Evolutionary conservation across 1,284 basidiomycete species (phyloP).

Genomic region (Spongiforma sp.): DNA sequence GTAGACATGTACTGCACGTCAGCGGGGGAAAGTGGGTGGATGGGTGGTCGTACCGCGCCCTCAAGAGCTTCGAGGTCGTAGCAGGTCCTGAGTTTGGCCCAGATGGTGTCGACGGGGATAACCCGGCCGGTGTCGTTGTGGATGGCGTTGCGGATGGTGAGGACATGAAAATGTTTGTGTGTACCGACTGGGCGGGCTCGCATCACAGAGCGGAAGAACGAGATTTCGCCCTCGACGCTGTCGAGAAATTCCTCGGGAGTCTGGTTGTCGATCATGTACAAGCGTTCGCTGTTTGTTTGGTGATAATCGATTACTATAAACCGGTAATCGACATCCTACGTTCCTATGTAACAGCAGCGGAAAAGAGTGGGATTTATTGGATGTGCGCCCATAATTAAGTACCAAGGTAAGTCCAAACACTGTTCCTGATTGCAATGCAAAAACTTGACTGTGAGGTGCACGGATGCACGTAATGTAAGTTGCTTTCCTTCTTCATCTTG

Average conservation of each 20-base stretch:
- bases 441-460: conserved; percentile 19
- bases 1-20: conserved; percentile 26
- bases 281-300: neutral
- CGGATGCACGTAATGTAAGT: conserved; percentile 11
- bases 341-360: conserved; percentile 29
- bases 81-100: conserved; percentile 72
- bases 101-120: conserved; percentile 69
- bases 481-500: conserved; percentile 32
- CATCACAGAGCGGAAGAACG: conserved; percentile 80
- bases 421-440: conserved; percentile 34
- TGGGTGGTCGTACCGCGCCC: conserved; percentile 49
- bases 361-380: conserved; percentile 14
- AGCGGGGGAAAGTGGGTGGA: neutral
- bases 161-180: conserved; percentile 79
- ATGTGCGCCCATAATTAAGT: conserved; percentile 13
- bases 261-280: conserved; percentile 33
- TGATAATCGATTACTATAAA: conserved; percentile 16
- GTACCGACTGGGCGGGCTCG: conserved; percentile 78
- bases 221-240: conserved; percentile 78
- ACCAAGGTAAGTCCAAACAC: conserved; percentile 20
- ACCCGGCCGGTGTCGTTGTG: conserved; percentile 69
- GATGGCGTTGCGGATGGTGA: conserved; percentile 75
- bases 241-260: conserved; percentile 55
- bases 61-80: conserved; percentile 84
- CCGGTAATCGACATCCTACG: conserved; percentile 30